phyloP scores from a whole-genome alignment of 176 grass and related monocot genomes.

The Carex kokanica region DNA sequence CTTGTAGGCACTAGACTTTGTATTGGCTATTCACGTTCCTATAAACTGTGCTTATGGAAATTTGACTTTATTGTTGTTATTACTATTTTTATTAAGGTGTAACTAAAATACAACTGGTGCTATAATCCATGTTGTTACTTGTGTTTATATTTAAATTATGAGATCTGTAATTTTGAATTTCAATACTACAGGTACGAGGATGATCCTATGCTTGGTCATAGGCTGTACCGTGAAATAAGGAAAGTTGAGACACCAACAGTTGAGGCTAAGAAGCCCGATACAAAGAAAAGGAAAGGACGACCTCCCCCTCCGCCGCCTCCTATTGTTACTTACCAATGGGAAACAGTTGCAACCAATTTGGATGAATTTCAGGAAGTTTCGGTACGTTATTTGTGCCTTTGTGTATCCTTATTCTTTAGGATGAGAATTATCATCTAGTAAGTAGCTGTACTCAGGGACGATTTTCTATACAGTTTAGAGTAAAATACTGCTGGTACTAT shows the following conservation, averaged over 20 bases:
- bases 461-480: too few relatives aligned
- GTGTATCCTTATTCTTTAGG: conserved; percentile 15
- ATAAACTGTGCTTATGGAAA: neutral
- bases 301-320: conserved; percentile 28
- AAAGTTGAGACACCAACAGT: conserved; percentile 45
- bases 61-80: neutral
- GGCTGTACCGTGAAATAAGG: conserved; percentile 90
- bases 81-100: neutral
- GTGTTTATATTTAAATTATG: neutral
- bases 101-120: neutral
- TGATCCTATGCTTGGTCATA: conserved; percentile 77
- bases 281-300: conserved; percentile 35
- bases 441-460: neutral
- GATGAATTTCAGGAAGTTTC: conserved; percentile 75
- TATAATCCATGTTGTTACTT: neutral
- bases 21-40: neutral
- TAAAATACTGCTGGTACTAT: too few relatives aligned
- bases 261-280: conserved; percentile 47
- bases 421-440: neutral
- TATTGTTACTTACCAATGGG: conserved; percentile 73
- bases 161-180: neutral
- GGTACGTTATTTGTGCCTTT: conserved; percentile 50
- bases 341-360: conserved; percentile 82
- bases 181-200: conserved; percentile 72
- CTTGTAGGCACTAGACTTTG: neutral